Evolutionary conservation across 495 filamentous ascomycete species (phyloP), one percentile per base, ranked within the genome.

Genomic region (Apodospora peruviana): DNA sequence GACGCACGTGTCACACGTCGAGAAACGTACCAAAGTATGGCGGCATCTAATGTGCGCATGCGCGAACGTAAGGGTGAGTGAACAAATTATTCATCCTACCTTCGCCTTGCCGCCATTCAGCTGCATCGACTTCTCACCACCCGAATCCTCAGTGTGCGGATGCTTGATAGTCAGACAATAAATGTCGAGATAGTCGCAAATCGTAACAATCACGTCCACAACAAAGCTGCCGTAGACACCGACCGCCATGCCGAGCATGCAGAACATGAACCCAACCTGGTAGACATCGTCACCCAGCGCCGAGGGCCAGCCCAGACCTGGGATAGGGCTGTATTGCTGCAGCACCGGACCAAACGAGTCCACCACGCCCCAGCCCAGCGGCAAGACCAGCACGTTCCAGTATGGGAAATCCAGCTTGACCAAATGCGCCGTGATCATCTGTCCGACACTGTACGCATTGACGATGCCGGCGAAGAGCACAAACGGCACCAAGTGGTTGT

Each of bases 91-190:
- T 32, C 27, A 32, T 7, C 27, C 20, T 5, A 20, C 40, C 21
- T 43, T 43, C 7, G 27, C 27, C 40, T 43, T 25, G 1, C 20
- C 40, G 8, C 40, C 40, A 17, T 43, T 43, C 20, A 43, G 14
- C 43, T 61, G 51, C 44, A 44, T 38, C 27, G 46, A 40, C 35
- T 59, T 64, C 0, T 48, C 44, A 17, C 59, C 56, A 40, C 73
- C 66, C 17, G 48, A 48, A 4, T 47, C 67, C 59, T 74, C 73
- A 5, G 73, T 71, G 50, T 72, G 78, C 29, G 77, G 77, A 56
- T 91, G 84, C 76, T 98, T 98, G 66, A 98, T 98, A 0, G 86
- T 95, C 67, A 97, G 73, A 60, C 93, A 98, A 88, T 89, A 96
- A 58, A 98, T 98, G 65, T 98, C 93, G 47, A 96, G 75, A 64